phyloP scores from a whole-genome alignment of 495 filamentous ascomycete genomes.

The Darksidea phi region DNA sequence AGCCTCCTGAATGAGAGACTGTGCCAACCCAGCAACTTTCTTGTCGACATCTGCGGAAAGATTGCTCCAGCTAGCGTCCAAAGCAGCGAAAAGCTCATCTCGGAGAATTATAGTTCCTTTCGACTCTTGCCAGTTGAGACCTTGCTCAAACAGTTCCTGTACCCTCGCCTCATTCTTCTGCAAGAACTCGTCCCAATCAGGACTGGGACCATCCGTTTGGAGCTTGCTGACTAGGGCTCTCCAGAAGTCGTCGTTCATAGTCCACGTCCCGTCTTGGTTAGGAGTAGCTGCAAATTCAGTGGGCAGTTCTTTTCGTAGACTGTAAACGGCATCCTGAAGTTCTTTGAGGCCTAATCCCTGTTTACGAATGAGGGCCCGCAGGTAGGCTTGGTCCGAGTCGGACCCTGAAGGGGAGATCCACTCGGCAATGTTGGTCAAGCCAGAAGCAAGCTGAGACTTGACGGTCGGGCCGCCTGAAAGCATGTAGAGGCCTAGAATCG shows the following conservation, averaged over 20 bases:
- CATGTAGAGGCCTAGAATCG: too few species aligned
- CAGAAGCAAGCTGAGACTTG: too few species aligned
- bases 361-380: too few species aligned
- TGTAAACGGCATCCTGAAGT: slow-evolving; percentile 28
- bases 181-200: slow-evolving; percentile 24
- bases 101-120: slow-evolving; percentile 31
- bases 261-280: slow-evolving; percentile 46
- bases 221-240: slow-evolving; percentile 48
- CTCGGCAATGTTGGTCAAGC: too few species aligned
- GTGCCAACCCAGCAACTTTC: slow-evolving; percentile 2
- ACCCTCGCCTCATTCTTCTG: slow-evolving; percentile 25
- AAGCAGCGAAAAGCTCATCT: slow-evolving; percentile 39
- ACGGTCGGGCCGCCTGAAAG: too few species aligned
- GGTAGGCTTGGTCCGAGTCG: too few species aligned
- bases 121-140: not conserved
- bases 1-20: not conserved
- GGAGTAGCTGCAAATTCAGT: slow-evolving; percentile 42
- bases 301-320: slow-evolving; percentile 44
- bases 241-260: slow-evolving; percentile 57
- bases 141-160: not conserved
- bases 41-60: slow-evolving; percentile 5
- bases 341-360: not conserved
- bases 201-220: slow-evolving; percentile 35
- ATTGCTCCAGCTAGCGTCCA: slow-evolving; percentile 38
- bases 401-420: too few species aligned